Evolutionary conservation across 2,329 filamentous ascomycete species (phyloP).

Genomic region (Hypoxylon sp.): DNA sequence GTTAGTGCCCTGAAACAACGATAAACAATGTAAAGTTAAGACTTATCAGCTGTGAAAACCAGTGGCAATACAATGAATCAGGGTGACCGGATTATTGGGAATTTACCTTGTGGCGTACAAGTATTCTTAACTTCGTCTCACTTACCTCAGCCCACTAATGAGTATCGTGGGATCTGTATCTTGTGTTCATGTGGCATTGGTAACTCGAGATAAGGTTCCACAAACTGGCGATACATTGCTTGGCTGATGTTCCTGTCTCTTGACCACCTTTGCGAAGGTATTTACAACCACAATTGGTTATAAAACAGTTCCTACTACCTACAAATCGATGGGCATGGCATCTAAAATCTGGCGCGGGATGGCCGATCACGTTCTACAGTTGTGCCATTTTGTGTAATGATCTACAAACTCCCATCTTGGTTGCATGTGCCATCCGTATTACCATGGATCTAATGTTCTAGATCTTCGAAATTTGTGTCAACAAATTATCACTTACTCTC

Average conservation of each 20-base stretch:
- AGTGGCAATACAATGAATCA: neutral
- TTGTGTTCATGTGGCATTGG: neutral
- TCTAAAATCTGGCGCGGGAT: neutral
- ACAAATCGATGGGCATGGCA: neutral
- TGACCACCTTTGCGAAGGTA: neutral
- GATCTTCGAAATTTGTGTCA: slow-evolving; percentile 5
- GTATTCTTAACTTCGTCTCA: neutral
- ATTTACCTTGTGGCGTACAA: neutral
- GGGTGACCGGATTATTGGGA: neutral
- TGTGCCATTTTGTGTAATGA: slow-evolving; percentile 7
- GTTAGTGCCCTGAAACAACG: neutral
- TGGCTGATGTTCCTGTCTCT: no score
- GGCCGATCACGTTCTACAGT: slow-evolving; percentile 12
- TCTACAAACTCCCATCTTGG: slow-evolving; percentile 16
- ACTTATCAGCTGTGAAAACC: no score
- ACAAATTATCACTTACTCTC: slow-evolving; percentile 24
- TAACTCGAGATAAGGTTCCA: neutral
- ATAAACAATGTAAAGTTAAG: neutral
- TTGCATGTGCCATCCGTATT: slow-evolving; percentile 13
- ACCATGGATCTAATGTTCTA: slow-evolving; percentile 18
- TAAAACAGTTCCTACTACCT: neutral
- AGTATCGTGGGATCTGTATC: neutral
- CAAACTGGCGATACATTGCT: neutral
- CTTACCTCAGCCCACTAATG: neutral
- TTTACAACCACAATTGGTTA: neutral